Evolutionary conservation across 805 yeast species (phyloP), one percentile per base, ranked within the genome.

Genomic region (Nakazawaea ambrosiae): DNA sequence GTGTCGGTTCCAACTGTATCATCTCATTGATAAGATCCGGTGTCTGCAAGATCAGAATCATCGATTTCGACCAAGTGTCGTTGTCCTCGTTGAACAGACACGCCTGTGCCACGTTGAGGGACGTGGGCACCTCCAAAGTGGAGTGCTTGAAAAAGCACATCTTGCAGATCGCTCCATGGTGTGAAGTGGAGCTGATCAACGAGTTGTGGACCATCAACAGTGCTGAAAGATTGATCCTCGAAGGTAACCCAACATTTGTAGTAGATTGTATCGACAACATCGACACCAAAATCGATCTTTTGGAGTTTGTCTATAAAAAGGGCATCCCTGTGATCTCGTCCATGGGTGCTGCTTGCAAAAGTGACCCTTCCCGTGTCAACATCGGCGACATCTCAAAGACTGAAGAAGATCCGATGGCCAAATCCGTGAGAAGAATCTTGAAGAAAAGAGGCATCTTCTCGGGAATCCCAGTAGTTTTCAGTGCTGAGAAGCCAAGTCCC

Each of bases 281-380:
- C 42, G 96, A 90, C 49, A 89, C 97, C n/a, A 92, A 92, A 53
- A 94, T 89, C 20, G 98, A 92, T 51, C 64, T 92, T 36, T 63
- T 92, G 46, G 78, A 79, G 23, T 89, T 70, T 58, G 81, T 95
- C 47, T 64, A 78, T 53, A 66, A 68, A 14, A 61, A 75, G 31
- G 57, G 68, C 2, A 54, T 90, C 24, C 75, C 73, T n/a, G 82
- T 88, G 23, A 73, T 92, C 27, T 79, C 95, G 4, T 84, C 96
- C 1, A 94, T 94, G 78, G 99, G 99, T 20, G 97, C 99, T 1
- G 95, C 96, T 4, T 82, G 96, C 49, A 92, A 92, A 57, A 81
- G 95, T 36, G 99, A 92, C 55, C 94, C 97, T 10, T 81, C 97
- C 3, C 69, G 97, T 51, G 75, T 92, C 40, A 84, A 87, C 54